These are phyloP conservation scores for Ophiocordyceps camponoti-floridani DNA, from an alignment of 2,329 filamentous ascomycete species.

Conservation along the genomic window DNA sequence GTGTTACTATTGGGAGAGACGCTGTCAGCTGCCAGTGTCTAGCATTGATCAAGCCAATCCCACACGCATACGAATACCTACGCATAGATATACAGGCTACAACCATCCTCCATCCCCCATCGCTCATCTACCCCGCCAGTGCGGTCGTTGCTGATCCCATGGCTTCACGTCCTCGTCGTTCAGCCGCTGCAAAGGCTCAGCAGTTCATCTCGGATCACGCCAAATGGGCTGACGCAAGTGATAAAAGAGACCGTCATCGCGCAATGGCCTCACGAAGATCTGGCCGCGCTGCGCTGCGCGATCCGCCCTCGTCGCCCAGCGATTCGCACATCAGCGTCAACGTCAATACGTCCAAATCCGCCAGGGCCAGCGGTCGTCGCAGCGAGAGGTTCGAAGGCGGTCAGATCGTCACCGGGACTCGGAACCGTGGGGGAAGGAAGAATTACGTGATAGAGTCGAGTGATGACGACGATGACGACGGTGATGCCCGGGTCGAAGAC, in stretches of 20 bases:
- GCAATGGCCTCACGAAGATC: slow-evolving; percentile 35
- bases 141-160: slow-evolving; percentile 16
- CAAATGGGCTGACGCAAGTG: slow-evolving; percentile 21
- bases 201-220: slow-evolving; percentile 23
- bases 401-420: slow-evolving; percentile 30
- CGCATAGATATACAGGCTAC: too few species aligned
- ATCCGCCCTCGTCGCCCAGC: slow-evolving; percentile 27
- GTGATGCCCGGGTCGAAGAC: slow-evolving; percentile 18
- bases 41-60: too few species aligned
- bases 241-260: slow-evolving; percentile 13
- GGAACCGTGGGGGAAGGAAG: slow-evolving; percentile 37
- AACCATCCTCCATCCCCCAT: not conserved
- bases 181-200: slow-evolving; percentile 22
- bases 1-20: too few species aligned
- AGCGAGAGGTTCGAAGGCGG: slow-evolving; percentile 22
- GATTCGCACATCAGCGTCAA: slow-evolving; percentile 27
- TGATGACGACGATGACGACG: slow-evolving; percentile 25
- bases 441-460: slow-evolving; percentile 41
- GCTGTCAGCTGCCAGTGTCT: too few species aligned
- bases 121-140: not conserved
- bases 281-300: slow-evolving; percentile 26
- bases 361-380: slow-evolving; percentile 18
- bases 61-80: too few species aligned
- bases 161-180: slow-evolving; percentile 28
- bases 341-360: slow-evolving; percentile 29